Evolutionary conservation across 345 rosid species (phyloP).

Genomic region (Sonneratia alba): DNA sequence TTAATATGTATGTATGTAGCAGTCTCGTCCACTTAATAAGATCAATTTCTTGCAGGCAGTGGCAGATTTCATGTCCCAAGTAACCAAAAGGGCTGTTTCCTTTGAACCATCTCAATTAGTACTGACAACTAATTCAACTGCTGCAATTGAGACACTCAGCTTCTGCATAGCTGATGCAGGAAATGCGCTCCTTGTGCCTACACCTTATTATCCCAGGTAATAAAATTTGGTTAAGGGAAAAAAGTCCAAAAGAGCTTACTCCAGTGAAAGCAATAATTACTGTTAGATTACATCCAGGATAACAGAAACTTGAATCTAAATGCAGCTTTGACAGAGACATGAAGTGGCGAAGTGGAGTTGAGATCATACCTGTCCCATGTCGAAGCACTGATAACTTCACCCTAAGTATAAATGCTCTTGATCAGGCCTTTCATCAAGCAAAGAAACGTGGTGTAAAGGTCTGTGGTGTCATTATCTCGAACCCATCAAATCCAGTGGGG

Average conservation of each 20-base stretch:
- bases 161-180: slow-evolving; percentile 91
- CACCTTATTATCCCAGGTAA: slow-evolving; percentile 78
- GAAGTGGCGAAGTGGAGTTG: slow-evolving; percentile 89
- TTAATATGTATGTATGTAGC: background rate
- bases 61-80: slow-evolving; percentile 68
- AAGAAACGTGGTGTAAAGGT: slow-evolving; percentile 78
- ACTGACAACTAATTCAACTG: slow-evolving; percentile 53
- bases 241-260: slow-evolving; percentile 3
- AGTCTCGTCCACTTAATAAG: background rate
- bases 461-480: slow-evolving; percentile 69
- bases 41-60: slow-evolving; percentile 45
- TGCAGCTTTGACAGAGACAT: slow-evolving; percentile 72
- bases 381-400: slow-evolving; percentile 69
- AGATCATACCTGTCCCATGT: slow-evolving; percentile 79
- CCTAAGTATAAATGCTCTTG: slow-evolving; percentile 57
- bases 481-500: slow-evolving; percentile 77
- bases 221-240: background rate
- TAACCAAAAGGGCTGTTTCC: slow-evolving; percentile 37
- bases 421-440: slow-evolving; percentile 77
- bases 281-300: background rate
- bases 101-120: slow-evolving; percentile 59
- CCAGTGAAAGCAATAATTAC: slow-evolving; percentile 1
- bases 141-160: slow-evolving; percentile 76
- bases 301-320: slow-evolving; percentile 7
- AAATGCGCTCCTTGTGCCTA: slow-evolving; percentile 88